Base-by-base conservation (phyloP, 352 stramenopile species). In the Phytopythium litorale region DNA sequence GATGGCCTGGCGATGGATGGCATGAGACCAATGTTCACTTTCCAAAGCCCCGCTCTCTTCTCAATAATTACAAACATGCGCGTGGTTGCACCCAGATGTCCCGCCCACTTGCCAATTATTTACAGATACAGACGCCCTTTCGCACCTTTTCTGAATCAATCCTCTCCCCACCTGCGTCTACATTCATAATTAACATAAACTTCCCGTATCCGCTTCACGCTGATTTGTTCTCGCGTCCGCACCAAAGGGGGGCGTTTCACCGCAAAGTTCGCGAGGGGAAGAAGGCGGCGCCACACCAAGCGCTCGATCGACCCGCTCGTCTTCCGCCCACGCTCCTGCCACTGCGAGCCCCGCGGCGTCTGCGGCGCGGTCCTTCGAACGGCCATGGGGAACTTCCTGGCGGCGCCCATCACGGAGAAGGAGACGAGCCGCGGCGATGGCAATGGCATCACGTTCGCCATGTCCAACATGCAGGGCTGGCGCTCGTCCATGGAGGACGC, bases 401-500 rank as follows among this genome's bases (percentile, higher is more conserved):
- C 79, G 58, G 77, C 78, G 25, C 84, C 84, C 51, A 82, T 91
- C 52, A 93, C 79, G 38, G 78, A 89, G 21, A 96, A 96, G 70
- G 76, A 91, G 25, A 91, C 83, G 13, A 61, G 82, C 33, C 66
- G 65, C 19, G 75, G 69, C 33, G 25, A 67, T 16, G 78, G 82
- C 52, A 89, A 89, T 68, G 75, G 64, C 25, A 70, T 96, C 19
- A 52, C 63, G 56, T 94, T 73, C 59, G 85, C 77, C 25, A 58
- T 92, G 62, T 84, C 82, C 32, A 71, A 74, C 55, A 95, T 95
- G 82, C 86, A 95, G 57, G 86, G 84, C 33, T 93, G 86, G 84
- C 84, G 86, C 62, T 87, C 76, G 40, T 86, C 71, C 60, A 93
- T 95, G 82, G 86, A 94, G 68, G 84, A 93, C 68, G 73, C 84